Percentiles rank a stretch among this genome's conserved stretches.
These are phyloP conservation scores for Flaveria linearis DNA, from an alignment of 129 eudicot genomes.

Conservation along the genomic window DNA sequence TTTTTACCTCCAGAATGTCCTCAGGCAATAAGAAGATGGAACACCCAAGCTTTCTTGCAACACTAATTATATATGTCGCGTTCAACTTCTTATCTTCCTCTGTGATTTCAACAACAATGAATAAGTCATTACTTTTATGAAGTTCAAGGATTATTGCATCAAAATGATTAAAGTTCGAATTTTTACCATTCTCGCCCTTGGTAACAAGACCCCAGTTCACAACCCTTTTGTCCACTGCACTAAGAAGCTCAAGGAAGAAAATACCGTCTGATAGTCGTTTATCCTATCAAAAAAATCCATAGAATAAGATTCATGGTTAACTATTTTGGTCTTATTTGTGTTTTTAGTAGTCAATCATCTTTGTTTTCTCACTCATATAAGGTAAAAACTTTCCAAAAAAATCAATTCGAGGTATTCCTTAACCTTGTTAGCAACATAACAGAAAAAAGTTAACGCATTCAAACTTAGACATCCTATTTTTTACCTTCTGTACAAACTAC, in stretches of 20 bases:
- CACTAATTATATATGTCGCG: slow-evolving; percentile 88
- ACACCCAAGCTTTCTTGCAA: slow-evolving; percentile 94
- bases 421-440: slow-evolving; percentile 1
- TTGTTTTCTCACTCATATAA: background rate
- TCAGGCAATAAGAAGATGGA: slow-evolving; percentile 90
- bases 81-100: slow-evolving; percentile 86
- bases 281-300: slow-evolving; percentile 51
- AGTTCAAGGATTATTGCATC: slow-evolving; percentile 1
- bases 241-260: slow-evolving; percentile 90
- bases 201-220: slow-evolving; percentile 94
- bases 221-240: slow-evolving; percentile 85
- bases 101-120: slow-evolving; percentile 34
- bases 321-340: background rate
- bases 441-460: background rate
- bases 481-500: slow-evolving; percentile 8
- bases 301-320: background rate
- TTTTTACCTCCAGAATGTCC: slow-evolving; percentile 80
- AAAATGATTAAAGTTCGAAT: slow-evolving; percentile 4
- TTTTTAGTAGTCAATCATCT: background rate
- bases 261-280: slow-evolving; percentile 67
- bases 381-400: slow-evolving; percentile 2
- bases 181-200: slow-evolving; percentile 74
- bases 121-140: background rate
- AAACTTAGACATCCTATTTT: background rate
- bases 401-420: background rate